Percentiles rank a stretch among this genome's conserved stretches.
phyloP scores from a whole-genome alignment of 225 moss, liverwort and hornwort genomes.

The Bryum argenteum region DNA sequence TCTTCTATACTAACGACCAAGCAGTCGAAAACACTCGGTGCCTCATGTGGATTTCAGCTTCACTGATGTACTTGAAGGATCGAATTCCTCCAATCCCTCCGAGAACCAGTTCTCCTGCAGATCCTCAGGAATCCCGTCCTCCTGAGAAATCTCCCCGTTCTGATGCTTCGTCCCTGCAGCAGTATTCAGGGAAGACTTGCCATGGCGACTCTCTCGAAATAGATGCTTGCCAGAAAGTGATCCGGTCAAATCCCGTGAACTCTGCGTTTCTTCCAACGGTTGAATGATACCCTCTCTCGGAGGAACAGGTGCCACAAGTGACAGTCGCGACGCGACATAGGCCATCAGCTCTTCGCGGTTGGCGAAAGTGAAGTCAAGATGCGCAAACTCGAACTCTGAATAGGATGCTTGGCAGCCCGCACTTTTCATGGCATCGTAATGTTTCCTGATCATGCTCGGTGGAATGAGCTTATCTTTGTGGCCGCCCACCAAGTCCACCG shows the following conservation, averaged over 20 bases:
- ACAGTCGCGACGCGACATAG: slow-evolving; percentile 79
- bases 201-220: slow-evolving; percentile 11
- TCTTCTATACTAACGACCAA: background rate
- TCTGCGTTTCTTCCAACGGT: slow-evolving; percentile 46
- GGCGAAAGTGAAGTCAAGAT: slow-evolving; percentile 87
- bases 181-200: background rate
- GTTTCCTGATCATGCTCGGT: slow-evolving; percentile 64
- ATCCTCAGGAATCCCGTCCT: slow-evolving; percentile 18
- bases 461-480: slow-evolving; percentile 83
- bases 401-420: slow-evolving; percentile 77
- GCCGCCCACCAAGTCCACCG: slow-evolving; percentile 83
- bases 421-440: slow-evolving; percentile 60
- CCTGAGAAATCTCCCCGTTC: slow-evolving; percentile 16
- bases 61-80: background rate
- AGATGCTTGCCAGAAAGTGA: slow-evolving; percentile 12
- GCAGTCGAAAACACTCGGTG: slow-evolving; percentile 4
- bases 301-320: slow-evolving; percentile 46
- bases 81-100: slow-evolving; percentile 16
- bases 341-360: slow-evolving; percentile 84
- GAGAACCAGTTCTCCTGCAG: background rate
- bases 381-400: slow-evolving; percentile 89
- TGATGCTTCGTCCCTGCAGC: slow-evolving; percentile 13
- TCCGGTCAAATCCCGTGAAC: slow-evolving; percentile 33
- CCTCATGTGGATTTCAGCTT: slow-evolving; percentile 23
- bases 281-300: slow-evolving; percentile 20